These are phyloP conservation scores for Aureobasidium melanogenum DNA, from an alignment of 2,329 filamentous ascomycete species.

Conservation along the genomic window DNA sequence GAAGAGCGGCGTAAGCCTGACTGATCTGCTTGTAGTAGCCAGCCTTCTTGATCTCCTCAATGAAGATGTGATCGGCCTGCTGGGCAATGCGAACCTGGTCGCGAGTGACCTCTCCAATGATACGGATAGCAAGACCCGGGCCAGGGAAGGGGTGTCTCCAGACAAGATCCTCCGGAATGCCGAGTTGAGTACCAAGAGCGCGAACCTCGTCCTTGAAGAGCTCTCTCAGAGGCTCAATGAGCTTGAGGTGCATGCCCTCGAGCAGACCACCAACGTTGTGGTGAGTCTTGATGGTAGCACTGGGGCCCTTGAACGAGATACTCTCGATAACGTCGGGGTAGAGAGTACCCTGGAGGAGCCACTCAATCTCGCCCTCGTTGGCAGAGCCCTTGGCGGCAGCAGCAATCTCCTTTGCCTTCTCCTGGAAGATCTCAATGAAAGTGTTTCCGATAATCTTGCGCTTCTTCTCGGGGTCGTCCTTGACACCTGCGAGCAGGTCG, in stretches of 20 bases:
- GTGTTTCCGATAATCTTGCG: slow-evolving; percentile 81
- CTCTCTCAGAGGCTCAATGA: slow-evolving; percentile 71
- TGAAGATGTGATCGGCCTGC: slow-evolving; percentile 72
- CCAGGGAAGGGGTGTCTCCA: slow-evolving; percentile 73
- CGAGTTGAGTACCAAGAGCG: slow-evolving; percentile 57
- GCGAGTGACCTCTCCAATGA: slow-evolving; percentile 75
- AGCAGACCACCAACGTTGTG: slow-evolving; percentile 65
- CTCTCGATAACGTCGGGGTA: slow-evolving; percentile 67
- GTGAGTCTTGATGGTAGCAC: slow-evolving; percentile 64
- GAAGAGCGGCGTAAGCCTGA: slow-evolving; percentile 61
- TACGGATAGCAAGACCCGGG: slow-evolving; percentile 65
- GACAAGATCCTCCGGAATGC: slow-evolving; percentile 65
- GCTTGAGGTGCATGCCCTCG: slow-evolving; percentile 53
- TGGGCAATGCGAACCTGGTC: slow-evolving; percentile 71
- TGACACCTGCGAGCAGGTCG: slow-evolving; percentile 62
- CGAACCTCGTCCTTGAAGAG: slow-evolving; percentile 81
- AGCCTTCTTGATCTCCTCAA: slow-evolving; percentile 62
- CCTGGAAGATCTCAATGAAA: slow-evolving; percentile 77
- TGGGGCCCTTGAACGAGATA: slow-evolving; percentile 65
- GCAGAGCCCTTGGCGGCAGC: slow-evolving; percentile 57
- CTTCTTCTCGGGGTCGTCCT: slow-evolving; percentile 72
- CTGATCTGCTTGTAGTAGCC: slow-evolving; percentile 64
- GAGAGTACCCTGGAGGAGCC: slow-evolving; percentile 79
- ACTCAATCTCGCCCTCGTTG: slow-evolving; percentile 68
- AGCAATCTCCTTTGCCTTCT: slow-evolving; percentile 67